These are phyloP conservation scores for Vitis hybrid DNA, from an alignment of 177 flowering plant genomes.

Conservation along the genomic window DNA sequence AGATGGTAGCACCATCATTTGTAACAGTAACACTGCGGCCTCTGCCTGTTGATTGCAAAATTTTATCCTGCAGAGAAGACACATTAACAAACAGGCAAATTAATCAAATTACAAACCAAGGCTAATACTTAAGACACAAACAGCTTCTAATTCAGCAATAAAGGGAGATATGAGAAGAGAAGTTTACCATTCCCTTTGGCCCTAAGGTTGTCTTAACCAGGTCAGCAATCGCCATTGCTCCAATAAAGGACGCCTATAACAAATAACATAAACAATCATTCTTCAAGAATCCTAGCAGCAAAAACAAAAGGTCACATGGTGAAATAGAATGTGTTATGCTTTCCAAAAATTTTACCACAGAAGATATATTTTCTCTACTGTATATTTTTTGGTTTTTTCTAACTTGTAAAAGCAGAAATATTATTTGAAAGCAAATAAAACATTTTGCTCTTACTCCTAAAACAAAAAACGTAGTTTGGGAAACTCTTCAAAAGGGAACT, in stretches of 20 bases:
- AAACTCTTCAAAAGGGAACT: too few relatives aligned
- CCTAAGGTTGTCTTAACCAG: conserved; percentile 96
- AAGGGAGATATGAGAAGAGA: background rate
- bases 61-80: conserved; percentile 67
- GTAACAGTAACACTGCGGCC: conserved; percentile 86
- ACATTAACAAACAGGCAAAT: background rate
- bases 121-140: background rate
- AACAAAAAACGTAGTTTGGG: too few relatives aligned
- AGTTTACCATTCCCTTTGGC: conserved; percentile 93
- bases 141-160: background rate
- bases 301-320: background rate
- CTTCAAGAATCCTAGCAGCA: too few relatives aligned
- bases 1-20: conserved; percentile 97
- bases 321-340: too few relatives aligned
- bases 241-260: conserved; percentile 79
- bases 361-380: too few relatives aligned
- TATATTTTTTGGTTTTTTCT: too few relatives aligned
- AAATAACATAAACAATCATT: background rate
- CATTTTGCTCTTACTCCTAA: too few relatives aligned
- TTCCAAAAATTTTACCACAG: too few relatives aligned
- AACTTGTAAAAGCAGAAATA: too few relatives aligned
- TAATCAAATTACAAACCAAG: background rate
- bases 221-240: conserved; percentile 97
- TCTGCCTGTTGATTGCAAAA: conserved; percentile 91
- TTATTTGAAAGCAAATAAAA: too few relatives aligned